Base-by-base conservation (phyloP, 768 basidiomycete genomes). In the Tulasnella sp. region DNA sequence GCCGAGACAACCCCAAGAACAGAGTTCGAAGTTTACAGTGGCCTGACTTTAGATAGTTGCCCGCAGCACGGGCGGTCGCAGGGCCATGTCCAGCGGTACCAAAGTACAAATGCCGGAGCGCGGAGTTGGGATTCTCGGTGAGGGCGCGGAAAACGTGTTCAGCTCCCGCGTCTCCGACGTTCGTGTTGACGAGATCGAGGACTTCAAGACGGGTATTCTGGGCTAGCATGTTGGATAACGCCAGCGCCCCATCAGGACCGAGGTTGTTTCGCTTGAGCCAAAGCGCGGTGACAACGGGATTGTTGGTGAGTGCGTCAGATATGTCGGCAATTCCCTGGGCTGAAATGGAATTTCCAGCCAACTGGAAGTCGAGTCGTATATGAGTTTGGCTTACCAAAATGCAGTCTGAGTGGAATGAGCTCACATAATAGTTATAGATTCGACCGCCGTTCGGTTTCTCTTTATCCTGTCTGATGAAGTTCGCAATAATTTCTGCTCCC, bases 221-320 rank as follows among this genome's bases (percentile, higher is more conserved):
- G 34, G 58, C 36, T 24, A 81, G 75, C 81, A 80, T 80, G 31
- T 24, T 27, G 34, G 80, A 71, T 24, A 81, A 27, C 46, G 62
- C 40, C 9, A n/a, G 31, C 10, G 75, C 80, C 34, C 81, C 81
- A 10, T 40, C 72, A n/a, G 81, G 75, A 14, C 81, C 80, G 42
- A 81, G 76, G n/a, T 77, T 77, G 68, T 81, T 81, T 39, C 81
- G 79, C 62, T 81, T 81, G 24, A 81, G 80, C 81, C 81, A 81
- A 36, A 81, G 80, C 21, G 81, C 81, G 14, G 74, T 81, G 42
- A 81, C 81, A 24, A 74, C 62, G 71, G 34, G 36, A 62, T 81
- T 72, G 24, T 48, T 12, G 1, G 44, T 19, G 6, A 81, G 48
- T 2, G 81, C 81, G 40, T 80, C 71, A 19, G 80, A 56, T 40